Evolutionary conservation across 306 rosid genomes (phyloP).

Genomic region (Nissolia schottii): DNA sequence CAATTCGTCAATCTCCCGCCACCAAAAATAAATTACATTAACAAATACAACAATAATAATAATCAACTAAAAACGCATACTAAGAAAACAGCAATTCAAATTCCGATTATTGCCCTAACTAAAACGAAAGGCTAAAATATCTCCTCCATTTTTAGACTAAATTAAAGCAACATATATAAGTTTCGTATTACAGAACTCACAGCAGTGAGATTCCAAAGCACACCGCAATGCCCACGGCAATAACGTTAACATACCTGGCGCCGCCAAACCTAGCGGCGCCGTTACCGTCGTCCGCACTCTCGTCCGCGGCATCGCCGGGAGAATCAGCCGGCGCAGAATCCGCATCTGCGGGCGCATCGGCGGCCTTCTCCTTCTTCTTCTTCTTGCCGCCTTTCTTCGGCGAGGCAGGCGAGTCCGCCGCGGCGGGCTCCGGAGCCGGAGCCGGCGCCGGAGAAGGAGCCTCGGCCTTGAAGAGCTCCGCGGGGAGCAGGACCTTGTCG

Average conservation of each 20-base stretch:
- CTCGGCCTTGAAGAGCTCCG: slow-evolving; percentile 56
- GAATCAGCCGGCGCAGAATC: slow-evolving; percentile 39
- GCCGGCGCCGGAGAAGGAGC: slow-evolving; percentile 55
- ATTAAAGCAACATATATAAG: neutral
- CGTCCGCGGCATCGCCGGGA: slow-evolving; percentile 53
- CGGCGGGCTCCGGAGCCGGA: slow-evolving; percentile 52
- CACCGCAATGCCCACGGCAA: slow-evolving; percentile 25
- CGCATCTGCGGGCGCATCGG: slow-evolving; percentile 28
- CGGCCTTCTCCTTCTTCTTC: slow-evolving; percentile 15
- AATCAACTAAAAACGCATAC: slow-evolving; percentile 20
- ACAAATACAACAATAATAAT: slow-evolving; percentile 13
- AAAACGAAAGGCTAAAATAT: neutral
- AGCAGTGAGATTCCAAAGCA: slow-evolving; percentile 24
- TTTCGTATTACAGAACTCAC: slow-evolving; percentile 23
- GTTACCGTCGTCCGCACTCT: slow-evolving; percentile 41
- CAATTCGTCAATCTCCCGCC: neutral
- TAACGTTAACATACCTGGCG: slow-evolving; percentile 9
- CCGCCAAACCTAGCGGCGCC: slow-evolving; percentile 34
- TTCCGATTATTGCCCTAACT: slow-evolving; percentile 21
- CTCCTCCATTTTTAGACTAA: neutral
- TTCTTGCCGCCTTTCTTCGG: slow-evolving; percentile 25
- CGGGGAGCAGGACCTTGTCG: slow-evolving; percentile 58
- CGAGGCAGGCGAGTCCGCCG: slow-evolving; percentile 48
- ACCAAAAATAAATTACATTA: slow-evolving; percentile 30
- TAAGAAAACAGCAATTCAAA: neutral